These are phyloP conservation scores for Verticillium klebahnii DNA, from an alignment of 2,329 filamentous ascomycete genomes.

Conservation along the genomic window DNA sequence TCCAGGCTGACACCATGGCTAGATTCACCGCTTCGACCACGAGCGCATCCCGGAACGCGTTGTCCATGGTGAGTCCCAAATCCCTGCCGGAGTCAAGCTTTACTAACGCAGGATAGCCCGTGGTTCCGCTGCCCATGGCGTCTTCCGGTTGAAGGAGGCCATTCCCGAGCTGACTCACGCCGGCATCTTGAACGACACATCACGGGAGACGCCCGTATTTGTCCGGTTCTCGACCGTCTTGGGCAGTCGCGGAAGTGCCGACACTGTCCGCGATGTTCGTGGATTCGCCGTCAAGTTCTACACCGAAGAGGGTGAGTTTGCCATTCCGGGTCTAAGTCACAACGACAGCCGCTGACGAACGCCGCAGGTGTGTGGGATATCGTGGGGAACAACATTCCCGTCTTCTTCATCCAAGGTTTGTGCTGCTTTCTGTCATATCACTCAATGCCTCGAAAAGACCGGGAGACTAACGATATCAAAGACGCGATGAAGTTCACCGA, in stretches of 20 bases:
- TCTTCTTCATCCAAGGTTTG: slow-evolving; percentile 1
- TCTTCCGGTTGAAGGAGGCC: slow-evolving; percentile 41
- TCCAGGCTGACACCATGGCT: slow-evolving; percentile 5
- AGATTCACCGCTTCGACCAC: slow-evolving; percentile 73
- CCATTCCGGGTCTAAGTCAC: too few species aligned
- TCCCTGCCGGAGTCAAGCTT: too few species aligned
- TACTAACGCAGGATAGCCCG: slow-evolving; percentile 46
- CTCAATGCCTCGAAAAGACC: background rate
- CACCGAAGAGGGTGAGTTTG: slow-evolving; percentile 54
- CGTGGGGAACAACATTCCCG: slow-evolving; percentile 63
- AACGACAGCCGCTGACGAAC: too few species aligned
- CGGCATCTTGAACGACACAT: slow-evolving; percentile 63
- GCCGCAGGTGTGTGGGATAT: slow-evolving; percentile 44
- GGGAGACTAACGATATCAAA: slow-evolving; percentile 36
- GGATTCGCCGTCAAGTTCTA: slow-evolving; percentile 78
- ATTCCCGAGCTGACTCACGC: slow-evolving; percentile 60
- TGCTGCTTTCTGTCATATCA: background rate
- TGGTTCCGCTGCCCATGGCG: slow-evolving; percentile 42
- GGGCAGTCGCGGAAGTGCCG: slow-evolving; percentile 69
- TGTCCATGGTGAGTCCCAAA: slow-evolving; percentile 34
- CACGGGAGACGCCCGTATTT: slow-evolving; percentile 63
- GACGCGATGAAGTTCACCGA: slow-evolving; percentile 68
- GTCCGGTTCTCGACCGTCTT: slow-evolving; percentile 75
- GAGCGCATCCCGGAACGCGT: slow-evolving; percentile 56
- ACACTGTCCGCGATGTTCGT: slow-evolving; percentile 76